Percentiles rank a stretch among this genome's conserved stretches.
Conservation (phyloP, 345 rosid species). For the Eucalyptus cladocalyx region DNA sequence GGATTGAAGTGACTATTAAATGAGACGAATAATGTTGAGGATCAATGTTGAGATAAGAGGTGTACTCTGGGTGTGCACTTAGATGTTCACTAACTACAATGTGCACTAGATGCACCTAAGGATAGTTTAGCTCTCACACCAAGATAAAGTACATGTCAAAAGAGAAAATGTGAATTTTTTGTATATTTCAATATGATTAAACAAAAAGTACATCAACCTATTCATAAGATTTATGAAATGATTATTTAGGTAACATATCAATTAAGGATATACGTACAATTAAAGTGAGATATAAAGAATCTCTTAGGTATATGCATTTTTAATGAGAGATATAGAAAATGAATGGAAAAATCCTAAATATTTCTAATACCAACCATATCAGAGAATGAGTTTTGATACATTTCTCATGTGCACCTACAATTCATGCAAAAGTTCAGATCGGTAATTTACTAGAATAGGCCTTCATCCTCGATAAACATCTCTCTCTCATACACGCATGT, state of each 20-base stretch:
- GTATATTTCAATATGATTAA: background rate
- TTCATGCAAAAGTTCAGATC: background rate
- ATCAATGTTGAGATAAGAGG: background rate
- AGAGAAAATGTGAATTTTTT: background rate
- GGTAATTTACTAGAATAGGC: background rate
- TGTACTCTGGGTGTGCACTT: fast-evolving
- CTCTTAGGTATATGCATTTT: fast-evolving
- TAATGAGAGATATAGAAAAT: no score
- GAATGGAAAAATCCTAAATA: background rate
- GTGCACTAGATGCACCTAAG: background rate
- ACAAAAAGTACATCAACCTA: no score
- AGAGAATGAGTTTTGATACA: background rate
- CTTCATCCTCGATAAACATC: background rate
- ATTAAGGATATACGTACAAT: no score
- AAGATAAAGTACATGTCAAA: no score
- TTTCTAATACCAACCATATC: background rate
- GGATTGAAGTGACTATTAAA: background rate
- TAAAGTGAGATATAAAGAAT: background rate
- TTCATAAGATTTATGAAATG: no score
- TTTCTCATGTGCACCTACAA: background rate
- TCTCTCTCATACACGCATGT: background rate
- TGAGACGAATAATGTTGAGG: background rate
- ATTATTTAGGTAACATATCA: background rate
- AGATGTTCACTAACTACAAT: background rate
- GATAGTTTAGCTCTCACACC: background rate